phyloP scores from a whole-genome alignment of 345 rosid genomes.

The Turritis glabra region DNA sequence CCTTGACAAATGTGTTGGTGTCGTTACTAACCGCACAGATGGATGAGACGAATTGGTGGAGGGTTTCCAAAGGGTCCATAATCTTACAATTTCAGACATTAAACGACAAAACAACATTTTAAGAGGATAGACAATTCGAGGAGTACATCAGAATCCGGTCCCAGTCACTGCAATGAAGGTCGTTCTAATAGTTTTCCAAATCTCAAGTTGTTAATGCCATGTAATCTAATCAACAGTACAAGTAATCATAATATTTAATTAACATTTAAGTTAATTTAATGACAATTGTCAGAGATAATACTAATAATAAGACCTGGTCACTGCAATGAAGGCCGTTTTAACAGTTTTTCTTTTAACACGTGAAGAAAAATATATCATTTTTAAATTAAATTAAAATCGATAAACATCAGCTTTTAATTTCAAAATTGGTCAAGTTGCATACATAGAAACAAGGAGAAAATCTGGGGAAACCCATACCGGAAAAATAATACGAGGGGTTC shows the following conservation, averaged over 20 bases:
- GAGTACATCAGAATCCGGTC: not conserved
- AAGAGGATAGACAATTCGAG: not conserved
- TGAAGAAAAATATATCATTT: not conserved
- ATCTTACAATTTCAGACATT: not conserved
- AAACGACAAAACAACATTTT: not conserved
- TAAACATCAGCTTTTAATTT: not conserved
- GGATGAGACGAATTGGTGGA: not conserved
- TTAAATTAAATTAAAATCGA: not conserved
- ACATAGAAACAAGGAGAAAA: conserved; percentile 1
- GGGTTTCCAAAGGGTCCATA: not conserved
- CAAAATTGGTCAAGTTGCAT: conserved; percentile 10
- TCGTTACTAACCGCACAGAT: not conserved
- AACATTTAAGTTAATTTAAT: not conserved
- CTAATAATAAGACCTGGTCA: not conserved
- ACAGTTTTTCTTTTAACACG: not conserved
- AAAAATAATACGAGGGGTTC: not conserved
- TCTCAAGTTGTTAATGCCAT: not conserved
- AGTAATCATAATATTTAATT: not conserved
- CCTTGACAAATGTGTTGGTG: not conserved
- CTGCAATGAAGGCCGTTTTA: not conserved
- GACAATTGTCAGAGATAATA: not conserved
- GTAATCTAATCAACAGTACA: not conserved
- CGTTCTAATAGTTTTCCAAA: not conserved
- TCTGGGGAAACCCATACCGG: conserved; percentile 5
- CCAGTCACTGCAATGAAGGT: not conserved